phyloP scores from a whole-genome alignment of 31 red algal species.

The Porphyra umbilicalis region DNA sequence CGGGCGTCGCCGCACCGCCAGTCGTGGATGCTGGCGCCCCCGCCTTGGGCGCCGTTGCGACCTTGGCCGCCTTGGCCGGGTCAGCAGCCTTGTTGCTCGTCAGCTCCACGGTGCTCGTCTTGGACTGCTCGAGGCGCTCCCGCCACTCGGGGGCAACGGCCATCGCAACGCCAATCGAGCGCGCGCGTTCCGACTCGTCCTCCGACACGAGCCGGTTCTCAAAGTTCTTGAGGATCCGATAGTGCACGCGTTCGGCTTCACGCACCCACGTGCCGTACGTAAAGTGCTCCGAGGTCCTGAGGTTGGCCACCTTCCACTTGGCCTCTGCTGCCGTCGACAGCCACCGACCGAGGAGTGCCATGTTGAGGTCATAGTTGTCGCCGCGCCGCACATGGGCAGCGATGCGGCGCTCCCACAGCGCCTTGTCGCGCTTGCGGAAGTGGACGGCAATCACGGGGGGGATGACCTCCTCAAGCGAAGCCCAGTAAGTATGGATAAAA shows the following conservation, averaged over 20 bases:
- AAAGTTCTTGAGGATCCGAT: background rate
- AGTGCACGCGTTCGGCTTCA: background rate
- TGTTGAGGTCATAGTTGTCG: background rate
- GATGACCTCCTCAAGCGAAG: background rate
- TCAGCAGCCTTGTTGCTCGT: background rate
- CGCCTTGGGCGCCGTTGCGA: background rate
- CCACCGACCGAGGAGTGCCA: background rate
- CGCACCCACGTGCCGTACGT: background rate
- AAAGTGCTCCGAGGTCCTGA: background rate
- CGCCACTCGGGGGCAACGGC: background rate
- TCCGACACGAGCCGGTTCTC: background rate
- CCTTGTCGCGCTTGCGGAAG: background rate
- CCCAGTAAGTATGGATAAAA: background rate
- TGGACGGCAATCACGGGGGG: background rate
- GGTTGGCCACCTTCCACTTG: background rate
- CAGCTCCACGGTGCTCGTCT: background rate
- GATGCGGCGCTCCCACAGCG: background rate
- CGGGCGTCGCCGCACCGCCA: background rate
- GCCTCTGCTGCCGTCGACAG: background rate
- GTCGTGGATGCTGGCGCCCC: background rate
- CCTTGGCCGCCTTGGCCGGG: background rate
- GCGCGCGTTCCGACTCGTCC: background rate
- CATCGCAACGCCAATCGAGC: background rate
- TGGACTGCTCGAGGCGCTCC: background rate
- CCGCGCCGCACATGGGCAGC: background rate